Evolutionary conservation across 148 eudicot genomes (phyloP).

Genomic region (Rhododendron molle): DNA sequence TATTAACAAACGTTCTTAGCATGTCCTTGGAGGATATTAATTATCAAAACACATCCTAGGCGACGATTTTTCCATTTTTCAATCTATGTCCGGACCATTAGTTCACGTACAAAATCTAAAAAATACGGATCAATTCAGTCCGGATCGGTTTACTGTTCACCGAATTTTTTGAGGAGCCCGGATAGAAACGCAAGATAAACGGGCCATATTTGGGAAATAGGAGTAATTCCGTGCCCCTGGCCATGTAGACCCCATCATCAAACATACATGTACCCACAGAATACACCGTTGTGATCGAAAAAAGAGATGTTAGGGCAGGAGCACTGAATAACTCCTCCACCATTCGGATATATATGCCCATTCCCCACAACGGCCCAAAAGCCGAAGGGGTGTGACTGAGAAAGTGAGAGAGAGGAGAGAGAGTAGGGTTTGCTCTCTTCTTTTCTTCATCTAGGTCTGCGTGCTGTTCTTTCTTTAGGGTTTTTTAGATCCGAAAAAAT

Average conservation of each 20-base stretch:
- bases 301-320: background rate
- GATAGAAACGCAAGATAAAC: background rate
- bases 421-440: constrained; percentile 15
- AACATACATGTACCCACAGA: background rate
- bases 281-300: background rate
- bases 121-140: no score
- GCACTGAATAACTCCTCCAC: background rate
- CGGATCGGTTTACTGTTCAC: no score
- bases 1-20: no score
- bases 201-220: background rate
- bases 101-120: no score
- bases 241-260: background rate
- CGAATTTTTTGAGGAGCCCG: no score
- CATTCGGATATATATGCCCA: background rate
- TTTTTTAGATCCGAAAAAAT: background rate
- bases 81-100: no score
- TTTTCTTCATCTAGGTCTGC: background rate
- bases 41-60: no score
- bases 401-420: constrained; percentile 6
- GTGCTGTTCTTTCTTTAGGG: background rate
- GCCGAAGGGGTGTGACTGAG: background rate
- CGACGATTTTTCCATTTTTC: no score
- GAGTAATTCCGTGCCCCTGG: background rate
- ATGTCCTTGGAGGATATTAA: no score
- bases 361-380: background rate